Percentiles rank a stretch among this genome's conserved stretches.
These are phyloP conservation scores for Myriosclerotinia curreyana DNA, from an alignment of 2,329 filamentous ascomycete genomes.

Conservation along the genomic window DNA sequence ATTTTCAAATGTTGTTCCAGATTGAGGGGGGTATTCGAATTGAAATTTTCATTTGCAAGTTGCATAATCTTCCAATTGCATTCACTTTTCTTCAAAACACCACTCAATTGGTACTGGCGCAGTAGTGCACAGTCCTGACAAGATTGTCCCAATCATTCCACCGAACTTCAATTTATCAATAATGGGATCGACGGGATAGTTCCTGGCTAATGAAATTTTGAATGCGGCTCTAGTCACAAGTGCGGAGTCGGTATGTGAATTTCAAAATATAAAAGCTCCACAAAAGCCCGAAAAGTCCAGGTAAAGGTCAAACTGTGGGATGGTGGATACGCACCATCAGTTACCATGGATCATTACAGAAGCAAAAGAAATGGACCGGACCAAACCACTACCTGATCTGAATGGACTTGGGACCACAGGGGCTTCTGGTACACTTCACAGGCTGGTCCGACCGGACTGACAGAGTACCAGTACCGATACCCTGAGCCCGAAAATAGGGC, in stretches of 20 bases:
- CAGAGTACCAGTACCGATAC: background rate
- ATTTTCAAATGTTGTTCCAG: background rate
- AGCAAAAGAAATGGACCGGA: background rate
- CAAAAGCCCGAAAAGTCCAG: background rate
- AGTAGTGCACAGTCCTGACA: background rate
- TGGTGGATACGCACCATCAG: background rate
- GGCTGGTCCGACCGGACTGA: background rate
- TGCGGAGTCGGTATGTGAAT: background rate
- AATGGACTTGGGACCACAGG: background rate
- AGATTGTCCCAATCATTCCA: background rate
- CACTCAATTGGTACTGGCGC: background rate
- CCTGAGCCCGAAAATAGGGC: background rate
- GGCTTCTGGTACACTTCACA: background rate
- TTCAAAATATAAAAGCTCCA: constrained; percentile 6
- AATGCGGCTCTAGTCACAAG: background rate
- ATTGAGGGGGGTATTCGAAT: background rate
- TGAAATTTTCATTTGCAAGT: background rate
- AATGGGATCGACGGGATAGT: background rate
- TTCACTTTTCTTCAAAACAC: background rate
- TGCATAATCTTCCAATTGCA: background rate
- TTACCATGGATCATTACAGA: background rate
- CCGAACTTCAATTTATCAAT: background rate
- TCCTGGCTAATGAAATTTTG: background rate
- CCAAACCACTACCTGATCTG: background rate
- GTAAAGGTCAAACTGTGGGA: background rate